These are phyloP conservation scores for Claviceps sp. DNA, from an alignment of 2,329 filamentous ascomycete genomes.

Conservation along the genomic window DNA sequence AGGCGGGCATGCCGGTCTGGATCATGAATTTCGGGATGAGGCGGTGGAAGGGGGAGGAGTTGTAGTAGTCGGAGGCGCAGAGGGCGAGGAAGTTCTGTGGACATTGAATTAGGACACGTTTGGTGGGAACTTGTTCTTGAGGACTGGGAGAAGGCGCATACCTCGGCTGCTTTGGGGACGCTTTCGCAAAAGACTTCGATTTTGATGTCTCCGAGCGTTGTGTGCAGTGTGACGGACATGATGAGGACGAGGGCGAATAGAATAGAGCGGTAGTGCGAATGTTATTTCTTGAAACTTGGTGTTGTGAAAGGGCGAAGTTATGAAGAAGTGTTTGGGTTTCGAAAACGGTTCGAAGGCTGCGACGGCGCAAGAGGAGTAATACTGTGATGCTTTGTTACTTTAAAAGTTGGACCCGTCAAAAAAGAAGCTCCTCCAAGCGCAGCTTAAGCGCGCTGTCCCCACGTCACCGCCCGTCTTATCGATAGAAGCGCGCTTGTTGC, in stretches of 20 bases:
- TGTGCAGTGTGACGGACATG: constrained; percentile 69
- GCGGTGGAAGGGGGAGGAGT: constrained; percentile 64
- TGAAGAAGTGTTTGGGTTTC: not conserved
- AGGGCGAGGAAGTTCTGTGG: constrained; percentile 73
- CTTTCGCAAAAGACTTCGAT: constrained; percentile 93
- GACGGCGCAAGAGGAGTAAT: no score
- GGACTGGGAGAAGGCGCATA: constrained; percentile 20
- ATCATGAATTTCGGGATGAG: constrained; percentile 72
- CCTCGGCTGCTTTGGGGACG: constrained; percentile 83
- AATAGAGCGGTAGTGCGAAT: not conserved
- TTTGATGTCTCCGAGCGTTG: constrained; percentile 79
- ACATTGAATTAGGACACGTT: no score
- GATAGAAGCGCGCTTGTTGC: no score
- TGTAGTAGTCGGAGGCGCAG: constrained; percentile 67
- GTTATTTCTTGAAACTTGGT: not conserved
- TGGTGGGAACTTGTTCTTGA: no score
- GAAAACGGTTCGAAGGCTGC: no score
- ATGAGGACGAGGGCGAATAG: not conserved
- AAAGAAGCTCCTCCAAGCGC: no score
- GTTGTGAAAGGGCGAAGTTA: not conserved
- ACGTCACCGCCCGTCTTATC: no score
- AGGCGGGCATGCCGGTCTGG: constrained; percentile 56
- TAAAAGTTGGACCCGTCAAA: no score
- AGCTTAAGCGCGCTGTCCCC: no score
- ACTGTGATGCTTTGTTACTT: no score